phyloP scores from a whole-genome alignment of 257 asterid genomes.

The Solanum etuberosum region DNA sequence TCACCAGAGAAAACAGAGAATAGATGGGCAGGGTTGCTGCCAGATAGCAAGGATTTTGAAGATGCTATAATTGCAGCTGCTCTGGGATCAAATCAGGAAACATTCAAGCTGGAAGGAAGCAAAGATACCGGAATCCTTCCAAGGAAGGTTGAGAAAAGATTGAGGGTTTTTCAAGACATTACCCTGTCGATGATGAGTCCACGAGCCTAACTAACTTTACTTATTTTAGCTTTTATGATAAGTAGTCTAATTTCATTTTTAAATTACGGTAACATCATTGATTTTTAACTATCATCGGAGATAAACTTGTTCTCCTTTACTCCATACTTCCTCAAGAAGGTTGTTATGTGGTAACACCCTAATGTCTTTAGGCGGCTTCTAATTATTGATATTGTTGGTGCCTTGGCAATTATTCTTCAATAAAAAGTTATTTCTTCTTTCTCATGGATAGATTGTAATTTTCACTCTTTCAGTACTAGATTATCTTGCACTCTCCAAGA shows the following conservation, averaged over 20 bases:
- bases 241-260: not conserved
- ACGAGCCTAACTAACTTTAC: constrained; percentile 2
- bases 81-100: constrained; percentile 18
- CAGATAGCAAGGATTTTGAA: constrained; percentile 73
- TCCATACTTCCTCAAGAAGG: not conserved
- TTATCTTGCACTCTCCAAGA: not conserved
- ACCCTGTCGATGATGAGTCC: constrained; percentile 56
- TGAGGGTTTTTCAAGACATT: constrained; percentile 82
- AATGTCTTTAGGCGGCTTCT: not conserved
- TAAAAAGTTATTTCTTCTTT: not conserved
- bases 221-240: not conserved
- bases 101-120: not conserved
- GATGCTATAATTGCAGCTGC: constrained; percentile 80
- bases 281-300: constrained; percentile 30
- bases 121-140: constrained; percentile 3
- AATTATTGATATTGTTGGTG: not conserved
- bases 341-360: not conserved
- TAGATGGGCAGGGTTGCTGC: constrained; percentile 50
- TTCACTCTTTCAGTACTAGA: not conserved
- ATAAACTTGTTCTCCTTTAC: constrained; percentile 70
- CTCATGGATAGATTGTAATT: not conserved
- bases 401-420: not conserved
- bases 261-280: not conserved
- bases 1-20: constrained; percentile 24
- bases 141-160: constrained; percentile 68